Evolutionary conservation across 1,284 basidiomycete genomes (phyloP).

Genomic region (Ceratobasidium sp.): DNA sequence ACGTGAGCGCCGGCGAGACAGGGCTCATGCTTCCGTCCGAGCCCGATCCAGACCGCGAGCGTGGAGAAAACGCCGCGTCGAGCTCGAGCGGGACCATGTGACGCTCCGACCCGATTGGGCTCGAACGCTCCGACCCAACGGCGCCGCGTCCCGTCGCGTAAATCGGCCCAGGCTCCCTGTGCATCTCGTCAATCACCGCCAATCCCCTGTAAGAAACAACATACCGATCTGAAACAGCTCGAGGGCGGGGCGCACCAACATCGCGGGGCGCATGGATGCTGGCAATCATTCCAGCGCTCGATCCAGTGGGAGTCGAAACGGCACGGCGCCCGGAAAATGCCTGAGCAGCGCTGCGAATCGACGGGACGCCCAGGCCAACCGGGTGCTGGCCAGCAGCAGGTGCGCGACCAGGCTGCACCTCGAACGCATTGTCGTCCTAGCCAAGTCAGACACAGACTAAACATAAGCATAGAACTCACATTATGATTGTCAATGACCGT

Average conservation of each 20-base stretch:
- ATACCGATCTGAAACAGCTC: neutral
- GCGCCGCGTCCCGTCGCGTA: constrained; percentile 3
- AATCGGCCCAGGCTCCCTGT: constrained; percentile 1
- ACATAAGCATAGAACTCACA: neutral
- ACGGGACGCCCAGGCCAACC: constrained; percentile 20
- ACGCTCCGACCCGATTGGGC: constrained; percentile 17
- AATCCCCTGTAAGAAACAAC: neutral
- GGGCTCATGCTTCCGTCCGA: constrained; percentile 26
- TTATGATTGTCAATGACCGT: constrained; percentile 24
- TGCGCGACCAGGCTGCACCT: constrained; percentile 20
- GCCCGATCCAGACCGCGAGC: neutral
- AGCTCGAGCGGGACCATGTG: neutral
- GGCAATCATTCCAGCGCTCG: constrained; percentile 6
- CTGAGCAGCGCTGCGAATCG: constrained; percentile 22
- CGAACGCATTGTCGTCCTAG: constrained; percentile 13
- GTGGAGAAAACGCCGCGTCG: constrained; percentile 23
- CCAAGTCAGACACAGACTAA: neutral
- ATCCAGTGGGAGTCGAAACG: neutral
- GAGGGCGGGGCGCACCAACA: neutral
- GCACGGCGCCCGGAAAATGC: constrained; percentile 11
- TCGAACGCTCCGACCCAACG: constrained; percentile 12
- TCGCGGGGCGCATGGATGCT: constrained; percentile 24
- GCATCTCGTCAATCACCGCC: neutral
- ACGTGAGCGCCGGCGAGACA: constrained; percentile 28
- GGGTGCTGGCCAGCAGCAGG: neutral